Percentiles rank a stretch among this genome's conserved stretches.
Evolutionary conservation across 2,329 filamentous ascomycete genomes (phyloP).

Genomic region (Daldinia eschscholtzii): DNA sequence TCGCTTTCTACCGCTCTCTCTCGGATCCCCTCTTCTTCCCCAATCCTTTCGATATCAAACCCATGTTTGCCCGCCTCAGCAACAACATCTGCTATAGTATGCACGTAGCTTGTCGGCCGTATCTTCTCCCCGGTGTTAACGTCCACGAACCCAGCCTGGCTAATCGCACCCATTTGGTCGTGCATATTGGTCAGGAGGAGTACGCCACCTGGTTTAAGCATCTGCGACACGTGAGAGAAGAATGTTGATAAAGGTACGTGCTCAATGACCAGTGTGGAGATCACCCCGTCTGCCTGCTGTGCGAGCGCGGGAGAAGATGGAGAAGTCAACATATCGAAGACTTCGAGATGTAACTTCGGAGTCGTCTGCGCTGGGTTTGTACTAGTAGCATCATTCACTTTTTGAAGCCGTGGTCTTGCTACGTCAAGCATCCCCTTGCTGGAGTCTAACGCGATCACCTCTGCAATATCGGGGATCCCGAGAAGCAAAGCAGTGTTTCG

Average conservation of each 20-base stretch:
- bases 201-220: slow-evolving; percentile 62
- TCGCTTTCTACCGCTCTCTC: slow-evolving; percentile 64
- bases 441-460: slow-evolving; percentile 68
- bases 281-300: slow-evolving; percentile 58
- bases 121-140: slow-evolving; percentile 66
- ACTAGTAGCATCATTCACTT: neutral
- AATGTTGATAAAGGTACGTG: slow-evolving; percentile 67
- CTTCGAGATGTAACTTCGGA: slow-evolving; percentile 47
- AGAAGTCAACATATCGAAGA: slow-evolving; percentile 57
- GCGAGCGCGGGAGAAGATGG: slow-evolving; percentile 43
- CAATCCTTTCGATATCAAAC: slow-evolving; percentile 58
- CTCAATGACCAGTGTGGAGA: slow-evolving; percentile 74
- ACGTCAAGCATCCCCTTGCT: slow-evolving; percentile 69
- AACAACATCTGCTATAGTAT: slow-evolving; percentile 66
- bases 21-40: slow-evolving; percentile 47
- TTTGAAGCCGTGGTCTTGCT: slow-evolving; percentile 57
- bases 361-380: neutral
- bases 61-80: slow-evolving; percentile 60
- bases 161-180: slow-evolving; percentile 69
- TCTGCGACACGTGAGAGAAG: slow-evolving; percentile 61
- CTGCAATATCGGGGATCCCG: slow-evolving; percentile 49
- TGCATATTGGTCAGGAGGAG: slow-evolving; percentile 78
- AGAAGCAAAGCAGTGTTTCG: slow-evolving; percentile 70
- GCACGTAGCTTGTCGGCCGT: slow-evolving; percentile 68
- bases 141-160: slow-evolving; percentile 73